Evolutionary conservation across 2,329 filamentous ascomycete genomes (phyloP).

Genomic region (Colletotrichum godetiae): DNA sequence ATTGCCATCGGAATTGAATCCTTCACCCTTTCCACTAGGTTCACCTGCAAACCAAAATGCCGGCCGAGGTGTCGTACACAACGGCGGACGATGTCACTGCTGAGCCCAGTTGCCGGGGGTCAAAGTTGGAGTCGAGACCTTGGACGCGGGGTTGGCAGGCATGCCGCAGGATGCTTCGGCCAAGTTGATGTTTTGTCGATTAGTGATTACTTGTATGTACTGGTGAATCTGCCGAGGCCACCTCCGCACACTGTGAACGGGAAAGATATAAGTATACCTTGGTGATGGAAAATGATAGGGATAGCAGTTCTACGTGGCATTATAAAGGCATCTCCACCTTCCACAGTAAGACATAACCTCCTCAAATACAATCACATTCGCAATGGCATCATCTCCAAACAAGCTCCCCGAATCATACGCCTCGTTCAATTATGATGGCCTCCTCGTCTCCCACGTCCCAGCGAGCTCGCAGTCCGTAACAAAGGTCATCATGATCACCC

Average conservation of each 20-base stretch:
- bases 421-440: background rate
- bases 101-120: background rate
- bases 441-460: constrained; percentile 58
- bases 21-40: too few species aligned
- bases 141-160: background rate
- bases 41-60: too few species aligned
- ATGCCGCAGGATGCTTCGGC: background rate
- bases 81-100: too few species aligned
- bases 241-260: too few species aligned
- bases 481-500: constrained; percentile 69
- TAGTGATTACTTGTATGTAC: background rate
- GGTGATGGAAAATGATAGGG: too few species aligned
- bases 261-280: too few species aligned
- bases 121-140: background rate
- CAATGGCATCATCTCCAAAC: background rate
- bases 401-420: background rate
- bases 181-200: background rate
- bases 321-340: too few species aligned
- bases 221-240: background rate
- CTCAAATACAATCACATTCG: too few species aligned
- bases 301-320: too few species aligned
- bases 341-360: too few species aligned
- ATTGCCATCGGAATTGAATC: too few species aligned
- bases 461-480: constrained; percentile 64
- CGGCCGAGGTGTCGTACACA: too few species aligned